Evolutionary conservation across 306 rosid species (phyloP), one percentile per base, ranked within the genome.

Genomic region (Cyamopsis tetragonoloba): DNA sequence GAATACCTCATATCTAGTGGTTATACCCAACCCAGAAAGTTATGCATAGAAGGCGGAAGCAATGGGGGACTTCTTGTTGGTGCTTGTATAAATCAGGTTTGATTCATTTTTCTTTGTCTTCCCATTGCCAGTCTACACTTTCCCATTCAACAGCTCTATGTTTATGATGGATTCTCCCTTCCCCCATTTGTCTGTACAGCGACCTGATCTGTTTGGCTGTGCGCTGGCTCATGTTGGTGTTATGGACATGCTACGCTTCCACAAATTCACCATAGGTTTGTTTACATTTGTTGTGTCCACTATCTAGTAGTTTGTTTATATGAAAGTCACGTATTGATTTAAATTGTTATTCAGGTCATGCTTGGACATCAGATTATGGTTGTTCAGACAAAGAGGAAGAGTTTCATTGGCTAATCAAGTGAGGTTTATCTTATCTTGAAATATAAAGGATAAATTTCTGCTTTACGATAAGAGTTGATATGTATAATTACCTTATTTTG

Each of bases 151-250:
- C 30, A 46, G 32, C 59, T 51, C 57, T 58, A 2, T 27, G 6
- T 43, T 61, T 47, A 47, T 55, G 22, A 34, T 81, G 57, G 13
- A 59, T 61, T 46, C 17, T 6, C 28, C 17, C 5, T 46, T 39
- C n/a, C 39, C 56, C 30, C 24, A n/a, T 54, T 10, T 71, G 12
- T 47, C 15, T 58, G 30, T 48, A 66, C 90, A 93, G 99, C 88
- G 95, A 74, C 97, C 99, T 3, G 95, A 90, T 75, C 93, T 93
- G 66, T 93, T 83, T 73, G 97, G 96, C 26, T 92, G 98, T 5
- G 98, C 96, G 17, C 74, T 92, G 66, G 96, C 98, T 80, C 98
- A 89, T 81, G 97, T 93, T 78, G 96, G 98, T 41, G 98, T 92
- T 18, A 92, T 92, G 98, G 98, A 92, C 78, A 89, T 92, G 96